A percentile compares a stretch with the other conserved stretches of the same genome.
phyloP scores from a whole-genome alignment of 2,329 filamentous ascomycete genomes.

The Colletotrichum tropicicola region DNA sequence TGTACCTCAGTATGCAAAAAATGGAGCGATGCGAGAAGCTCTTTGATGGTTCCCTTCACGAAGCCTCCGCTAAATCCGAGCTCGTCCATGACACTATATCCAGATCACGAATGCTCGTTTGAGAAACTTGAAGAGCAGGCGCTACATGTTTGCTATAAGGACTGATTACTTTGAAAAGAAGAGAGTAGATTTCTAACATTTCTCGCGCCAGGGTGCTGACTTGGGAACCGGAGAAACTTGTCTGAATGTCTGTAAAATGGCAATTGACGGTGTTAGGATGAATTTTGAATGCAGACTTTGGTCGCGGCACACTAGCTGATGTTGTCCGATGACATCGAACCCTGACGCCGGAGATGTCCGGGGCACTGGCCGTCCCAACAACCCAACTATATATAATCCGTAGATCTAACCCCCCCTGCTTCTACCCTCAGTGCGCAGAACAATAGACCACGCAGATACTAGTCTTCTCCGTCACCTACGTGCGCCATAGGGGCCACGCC shows the following conservation, averaged over 20 bases:
- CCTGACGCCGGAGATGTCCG: conserved; percentile 27
- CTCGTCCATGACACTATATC: conserved; percentile 34
- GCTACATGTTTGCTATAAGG: conserved; percentile 35
- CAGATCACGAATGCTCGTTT: conserved; percentile 44
- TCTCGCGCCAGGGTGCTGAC: conserved; percentile 20
- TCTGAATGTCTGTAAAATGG: conserved; percentile 29
- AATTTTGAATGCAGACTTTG: conserved; percentile 41
- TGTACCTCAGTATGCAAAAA: conserved; percentile 44
- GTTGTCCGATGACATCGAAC: conserved; percentile 28
- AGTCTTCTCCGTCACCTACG: too few species aligned
- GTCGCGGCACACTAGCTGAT: conserved; percentile 38
- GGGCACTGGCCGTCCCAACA: conserved; percentile 5
- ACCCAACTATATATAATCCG: neutral
- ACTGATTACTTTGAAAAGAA: conserved; percentile 33
- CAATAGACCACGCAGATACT: too few species aligned
- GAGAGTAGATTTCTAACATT: conserved; percentile 34
- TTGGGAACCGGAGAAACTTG: conserved; percentile 13
- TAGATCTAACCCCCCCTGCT: too few species aligned
- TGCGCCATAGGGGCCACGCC: too few species aligned
- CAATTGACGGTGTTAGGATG: conserved; percentile 34
- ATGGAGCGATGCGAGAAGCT: conserved; percentile 43
- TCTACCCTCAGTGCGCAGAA: too few species aligned
- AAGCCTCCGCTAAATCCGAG: conserved; percentile 37
- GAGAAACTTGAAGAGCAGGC: conserved; percentile 35
- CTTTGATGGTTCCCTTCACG: conserved; percentile 39